Percentiles rank a stretch among this genome's conserved stretches.
Conservation (phyloP, 805 yeast species). For the Metschnikowia baotianmanensis region DNA sequence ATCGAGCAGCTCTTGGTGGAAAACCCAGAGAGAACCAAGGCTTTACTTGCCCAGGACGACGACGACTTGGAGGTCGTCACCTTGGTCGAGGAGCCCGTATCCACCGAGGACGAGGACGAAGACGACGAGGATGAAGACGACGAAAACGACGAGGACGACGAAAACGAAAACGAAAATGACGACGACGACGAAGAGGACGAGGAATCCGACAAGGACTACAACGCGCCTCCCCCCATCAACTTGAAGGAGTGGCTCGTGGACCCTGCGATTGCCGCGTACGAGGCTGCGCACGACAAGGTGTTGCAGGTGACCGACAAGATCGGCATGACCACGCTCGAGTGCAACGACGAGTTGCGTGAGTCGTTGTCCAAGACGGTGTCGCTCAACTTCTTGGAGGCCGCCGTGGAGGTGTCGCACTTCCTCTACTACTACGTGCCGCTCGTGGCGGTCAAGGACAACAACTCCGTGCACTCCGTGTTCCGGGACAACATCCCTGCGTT, state of each 20-base stretch:
- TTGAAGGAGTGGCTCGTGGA: constrained; percentile 38
- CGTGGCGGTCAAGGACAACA: constrained; percentile 35
- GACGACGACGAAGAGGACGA: constrained; percentile 23
- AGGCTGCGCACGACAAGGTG: constrained; percentile 24
- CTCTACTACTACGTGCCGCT: constrained; percentile 34
- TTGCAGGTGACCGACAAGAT: constrained; percentile 34
- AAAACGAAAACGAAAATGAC: constrained; percentile 25
- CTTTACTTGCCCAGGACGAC: constrained; percentile 21
- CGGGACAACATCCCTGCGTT: constrained; percentile 31
- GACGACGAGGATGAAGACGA: constrained; percentile 25
- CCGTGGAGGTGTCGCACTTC: constrained; percentile 30
- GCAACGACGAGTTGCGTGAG: constrained; percentile 39
- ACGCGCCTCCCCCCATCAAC: constrained; percentile 39
- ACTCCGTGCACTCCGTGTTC: constrained; percentile 34
- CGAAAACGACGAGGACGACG: constrained; percentile 36
- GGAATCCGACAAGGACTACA: constrained; percentile 34
- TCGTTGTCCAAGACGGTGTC: constrained; percentile 36
- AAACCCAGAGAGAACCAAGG: constrained; percentile 26
- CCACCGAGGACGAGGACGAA: constrained; percentile 23
- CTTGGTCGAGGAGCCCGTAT: constrained; percentile 32
- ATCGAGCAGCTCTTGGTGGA: constrained; percentile 29
- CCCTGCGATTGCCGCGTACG: constrained; percentile 34
- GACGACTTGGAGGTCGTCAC: constrained; percentile 37
- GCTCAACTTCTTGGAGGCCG: constrained; percentile 34
- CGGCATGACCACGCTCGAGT: constrained; percentile 35